Percentiles rank a stretch among this genome's conserved stretches.
Evolutionary conservation across 2,329 filamentous ascomycete species (phyloP).

Genomic region (Botrytis galanthina): DNA sequence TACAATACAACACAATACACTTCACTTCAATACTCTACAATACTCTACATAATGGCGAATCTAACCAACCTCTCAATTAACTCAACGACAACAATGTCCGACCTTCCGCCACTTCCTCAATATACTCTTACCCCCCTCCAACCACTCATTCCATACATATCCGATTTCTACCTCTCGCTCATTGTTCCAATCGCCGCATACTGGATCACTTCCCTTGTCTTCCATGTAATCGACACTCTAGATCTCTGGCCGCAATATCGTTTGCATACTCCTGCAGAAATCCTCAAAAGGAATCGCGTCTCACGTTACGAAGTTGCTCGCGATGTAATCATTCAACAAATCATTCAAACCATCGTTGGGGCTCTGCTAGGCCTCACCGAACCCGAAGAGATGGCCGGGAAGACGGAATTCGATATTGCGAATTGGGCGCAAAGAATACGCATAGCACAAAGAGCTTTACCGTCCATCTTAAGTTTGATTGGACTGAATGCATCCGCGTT

Average conservation of each 20-base stretch:
- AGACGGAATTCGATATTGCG: conserved; percentile 80
- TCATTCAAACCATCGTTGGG: conserved; percentile 78
- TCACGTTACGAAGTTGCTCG: conserved; percentile 80
- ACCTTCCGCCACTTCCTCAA: conserved; percentile 80
- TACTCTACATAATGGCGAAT: conserved; percentile 41
- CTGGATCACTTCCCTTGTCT: conserved; percentile 82
- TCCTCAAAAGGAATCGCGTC: conserved; percentile 85
- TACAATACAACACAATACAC: too few species aligned
- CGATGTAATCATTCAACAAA: conserved; percentile 88
- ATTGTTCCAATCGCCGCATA: conserved; percentile 79
- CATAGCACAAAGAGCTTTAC: conserved; percentile 74
- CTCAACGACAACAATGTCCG: conserved; percentile 44
- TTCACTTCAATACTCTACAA: neutral
- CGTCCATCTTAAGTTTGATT: conserved; percentile 64
- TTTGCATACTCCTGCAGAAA: conserved; percentile 90
- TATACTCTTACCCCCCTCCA: conserved; percentile 71
- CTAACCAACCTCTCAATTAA: conserved; percentile 47
- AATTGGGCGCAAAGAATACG: conserved; percentile 85
- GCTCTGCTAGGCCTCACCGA: conserved; percentile 69
- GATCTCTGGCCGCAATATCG: conserved; percentile 89
- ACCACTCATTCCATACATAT: conserved; percentile 71
- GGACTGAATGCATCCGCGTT: conserved; percentile 75
- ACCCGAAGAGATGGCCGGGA: conserved; percentile 69
- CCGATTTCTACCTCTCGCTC: conserved; percentile 77
- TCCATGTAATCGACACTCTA: conserved; percentile 76